Evolutionary conservation across 176 grass and related monocot species (phyloP).

Genomic region (Zea luxurians): DNA sequence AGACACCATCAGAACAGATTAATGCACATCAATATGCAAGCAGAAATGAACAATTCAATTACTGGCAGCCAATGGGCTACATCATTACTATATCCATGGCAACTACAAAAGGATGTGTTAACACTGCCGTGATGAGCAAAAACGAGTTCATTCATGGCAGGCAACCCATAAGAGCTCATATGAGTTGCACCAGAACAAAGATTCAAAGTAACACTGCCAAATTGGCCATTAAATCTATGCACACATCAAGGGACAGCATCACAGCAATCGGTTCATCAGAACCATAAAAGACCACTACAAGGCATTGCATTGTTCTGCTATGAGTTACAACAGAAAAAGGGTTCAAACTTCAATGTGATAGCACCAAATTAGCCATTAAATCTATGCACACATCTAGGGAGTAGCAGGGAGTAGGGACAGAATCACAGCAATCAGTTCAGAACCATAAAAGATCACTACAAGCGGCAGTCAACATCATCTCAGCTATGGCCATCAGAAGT

Average conservation of each 20-base stretch:
- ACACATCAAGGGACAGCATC: not conserved
- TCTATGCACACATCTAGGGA: not conserved
- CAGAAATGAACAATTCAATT: not conserved
- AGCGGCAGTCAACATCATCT: not conserved
- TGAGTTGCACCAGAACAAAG: not conserved
- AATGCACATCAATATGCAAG: not conserved
- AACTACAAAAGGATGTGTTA: not conserved
- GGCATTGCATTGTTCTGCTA: no score
- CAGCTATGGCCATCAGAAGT: not conserved
- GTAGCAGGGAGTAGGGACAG: no score
- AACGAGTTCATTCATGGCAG: no score
- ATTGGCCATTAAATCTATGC: not conserved
- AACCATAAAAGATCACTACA: not conserved
- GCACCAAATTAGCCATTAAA: not conserved
- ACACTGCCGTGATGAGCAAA: no score
- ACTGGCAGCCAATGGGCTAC: not conserved
- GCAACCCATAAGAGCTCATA: not conserved
- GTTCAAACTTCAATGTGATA: not conserved
- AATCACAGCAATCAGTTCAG: not conserved
- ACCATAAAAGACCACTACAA: not conserved
- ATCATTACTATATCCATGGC: not conserved
- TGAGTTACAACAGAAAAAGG: not conserved
- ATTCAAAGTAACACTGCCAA: not conserved
- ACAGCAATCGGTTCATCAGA: not conserved
- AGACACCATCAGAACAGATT: not conserved